Evolutionary conservation across 169 alveolate species (phyloP).

Genomic region (Amoebophrya sp.): DNA sequence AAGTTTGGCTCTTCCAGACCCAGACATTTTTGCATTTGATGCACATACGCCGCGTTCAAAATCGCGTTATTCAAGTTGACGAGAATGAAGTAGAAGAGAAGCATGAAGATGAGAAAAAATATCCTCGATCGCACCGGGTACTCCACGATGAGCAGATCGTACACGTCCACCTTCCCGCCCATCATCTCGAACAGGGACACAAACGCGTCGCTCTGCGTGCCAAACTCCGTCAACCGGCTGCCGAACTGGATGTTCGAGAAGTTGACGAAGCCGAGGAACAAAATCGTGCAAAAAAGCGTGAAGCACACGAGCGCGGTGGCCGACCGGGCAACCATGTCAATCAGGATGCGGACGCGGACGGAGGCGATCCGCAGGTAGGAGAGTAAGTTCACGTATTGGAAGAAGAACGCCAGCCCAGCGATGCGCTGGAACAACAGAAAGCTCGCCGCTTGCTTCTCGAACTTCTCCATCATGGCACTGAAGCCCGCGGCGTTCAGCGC

Average conservation of each 20-base stretch:
- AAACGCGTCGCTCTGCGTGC: background rate
- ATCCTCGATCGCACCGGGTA: background rate
- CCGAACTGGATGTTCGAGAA: constrained; percentile 5
- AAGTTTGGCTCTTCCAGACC: no score
- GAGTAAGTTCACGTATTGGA: background rate
- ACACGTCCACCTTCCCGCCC: background rate
- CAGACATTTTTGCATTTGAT: no score
- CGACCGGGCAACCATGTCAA: background rate
- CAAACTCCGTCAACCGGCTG: background rate
- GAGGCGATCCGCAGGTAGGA: background rate
- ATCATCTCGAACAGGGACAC: background rate
- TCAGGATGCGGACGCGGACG: background rate
- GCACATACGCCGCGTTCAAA: constrained; percentile 14
- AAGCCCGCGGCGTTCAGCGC: background rate
- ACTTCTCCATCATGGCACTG: background rate
- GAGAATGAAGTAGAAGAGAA: background rate
- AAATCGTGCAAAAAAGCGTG: background rate
- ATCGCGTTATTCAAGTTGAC: background rate
- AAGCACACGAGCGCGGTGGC: background rate
- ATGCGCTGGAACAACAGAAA: background rate
- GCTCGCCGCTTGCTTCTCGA: background rate
- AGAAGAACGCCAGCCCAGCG: background rate
- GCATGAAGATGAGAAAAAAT: background rate
- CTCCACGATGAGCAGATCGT: background rate
- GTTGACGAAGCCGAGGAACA: background rate